A percentile compares a stretch with the other conserved stretches of the same genome.
phyloP scores from a whole-genome alignment of 1,284 basidiomycete species.

The Afroboletus lepidellus region DNA sequence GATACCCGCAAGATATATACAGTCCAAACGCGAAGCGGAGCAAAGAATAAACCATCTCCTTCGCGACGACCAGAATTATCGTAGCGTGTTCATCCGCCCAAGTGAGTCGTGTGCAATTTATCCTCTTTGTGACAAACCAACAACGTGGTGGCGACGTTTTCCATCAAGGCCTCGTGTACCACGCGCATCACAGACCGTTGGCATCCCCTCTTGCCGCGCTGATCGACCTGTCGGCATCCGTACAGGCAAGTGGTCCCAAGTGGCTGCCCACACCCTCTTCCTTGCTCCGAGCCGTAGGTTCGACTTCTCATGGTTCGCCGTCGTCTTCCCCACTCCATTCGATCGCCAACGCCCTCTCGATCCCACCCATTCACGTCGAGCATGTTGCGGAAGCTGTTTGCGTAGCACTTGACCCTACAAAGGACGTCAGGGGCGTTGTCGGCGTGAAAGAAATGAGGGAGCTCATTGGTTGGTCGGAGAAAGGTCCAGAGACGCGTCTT shows the following conservation, averaged over 20 bases:
- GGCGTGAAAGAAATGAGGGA: constrained; percentile 75
- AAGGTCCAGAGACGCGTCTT: constrained; percentile 24
- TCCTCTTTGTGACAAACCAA: constrained; percentile 11
- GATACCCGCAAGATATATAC: constrained; percentile 82
- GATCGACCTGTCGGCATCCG: constrained; percentile 73
- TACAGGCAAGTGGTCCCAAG: constrained; percentile 57
- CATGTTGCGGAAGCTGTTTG: constrained; percentile 89
- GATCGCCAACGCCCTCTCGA: constrained; percentile 73
- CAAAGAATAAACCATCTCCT: constrained; percentile 56
- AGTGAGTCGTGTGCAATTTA: constrained; percentile 51
- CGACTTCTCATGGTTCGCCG: constrained; percentile 27
- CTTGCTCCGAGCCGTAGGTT: constrained; percentile 52
- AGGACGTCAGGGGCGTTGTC: constrained; percentile 65
- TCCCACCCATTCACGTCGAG: constrained; percentile 93
- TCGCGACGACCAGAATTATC: constrained; percentile 41
- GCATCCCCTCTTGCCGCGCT: constrained; percentile 85
- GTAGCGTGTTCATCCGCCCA: constrained; percentile 80
- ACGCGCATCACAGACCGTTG: constrained; percentile 87
- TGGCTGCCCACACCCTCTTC: constrained; percentile 64
- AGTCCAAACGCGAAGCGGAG: constrained; percentile 90
- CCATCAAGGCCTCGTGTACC: constrained; percentile 84
- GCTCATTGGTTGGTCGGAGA: constrained; percentile 62
- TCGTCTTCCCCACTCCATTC: constrained; percentile 56
- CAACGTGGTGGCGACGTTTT: constrained; percentile 11
- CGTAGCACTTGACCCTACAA: constrained; percentile 46